Base-by-base conservation (phyloP, 2,329 filamentous ascomycete genomes). In the Diplodia intermedia region DNA sequence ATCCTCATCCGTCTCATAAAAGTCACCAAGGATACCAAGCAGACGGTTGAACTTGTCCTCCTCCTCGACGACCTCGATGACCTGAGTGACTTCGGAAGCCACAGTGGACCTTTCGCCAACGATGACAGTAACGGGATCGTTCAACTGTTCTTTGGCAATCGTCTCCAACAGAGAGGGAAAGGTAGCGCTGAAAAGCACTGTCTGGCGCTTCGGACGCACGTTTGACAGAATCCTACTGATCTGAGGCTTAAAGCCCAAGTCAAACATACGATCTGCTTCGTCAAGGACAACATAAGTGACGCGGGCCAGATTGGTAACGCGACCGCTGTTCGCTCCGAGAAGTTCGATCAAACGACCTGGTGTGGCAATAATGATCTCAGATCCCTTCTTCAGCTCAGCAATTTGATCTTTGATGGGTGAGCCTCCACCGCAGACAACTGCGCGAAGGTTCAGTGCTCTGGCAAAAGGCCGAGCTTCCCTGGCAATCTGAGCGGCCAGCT, bases 201-300 rank as follows among this genome's bases (percentile, higher is more conserved):
- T 97, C 77, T 99, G 95, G 62, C 92, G 90, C 77, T 97, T 92
- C 0, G 95, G 94, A 57, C 95, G 90, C 77, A 97, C 91, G 75
- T 95, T 97, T 72, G 89, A 89, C 76, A 98, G 89, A 69, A 99
- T 95, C 79, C 97, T 97, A 88, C 95, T 95, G 66, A 99, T 94
- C 79, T 99, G 95, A 2, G 95, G 94, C 80, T 97, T 94, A 76
- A 99, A 99, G 15, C 95, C 95, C 95, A 99, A 98, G 78, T 99
- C 95, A 77, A 98, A 97, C 95, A 99, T 98, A 70, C 95, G 91
- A 80, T 99, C 95, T 57, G 95, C 95, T 81, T 99, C 95, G 77
- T 99, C 95, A 49, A 99, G 87, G 12, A 99, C 95, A 29, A 97
- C 89, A 77, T 98, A 99, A 0, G 93, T 95, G 14, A 97, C 92